phyloP scores from a whole-genome alignment of 2,329 filamentous ascomycete species.

The Fusarium oligoseptatum region DNA sequence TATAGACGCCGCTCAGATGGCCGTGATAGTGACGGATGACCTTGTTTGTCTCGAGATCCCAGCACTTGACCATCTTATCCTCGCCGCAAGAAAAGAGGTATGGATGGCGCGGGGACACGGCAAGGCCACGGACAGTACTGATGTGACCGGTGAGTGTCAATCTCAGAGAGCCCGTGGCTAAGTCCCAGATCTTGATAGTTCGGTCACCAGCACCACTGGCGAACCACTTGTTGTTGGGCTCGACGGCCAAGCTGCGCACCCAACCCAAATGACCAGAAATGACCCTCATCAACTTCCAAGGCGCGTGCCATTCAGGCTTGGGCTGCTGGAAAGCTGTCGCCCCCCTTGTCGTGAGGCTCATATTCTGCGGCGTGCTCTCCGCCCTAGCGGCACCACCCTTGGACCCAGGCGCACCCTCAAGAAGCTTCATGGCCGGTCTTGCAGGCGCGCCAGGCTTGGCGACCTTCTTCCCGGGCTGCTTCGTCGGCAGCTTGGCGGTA shows the following conservation, averaged over 20 bases:
- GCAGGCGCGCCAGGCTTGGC: slow-evolving; percentile 64
- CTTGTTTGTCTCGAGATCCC: slow-evolving; percentile 99
- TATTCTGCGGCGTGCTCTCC: slow-evolving; percentile 45
- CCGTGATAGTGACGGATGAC: slow-evolving; percentile 98
- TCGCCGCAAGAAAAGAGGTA: slow-evolving; percentile 98
- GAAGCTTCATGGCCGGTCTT: slow-evolving; percentile 53
- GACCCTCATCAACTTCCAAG: slow-evolving; percentile 98
- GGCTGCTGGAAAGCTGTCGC: slow-evolving; percentile 56
- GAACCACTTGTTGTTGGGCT: slow-evolving; percentile 98
- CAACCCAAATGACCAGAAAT: slow-evolving; percentile 97
- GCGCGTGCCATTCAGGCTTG: slow-evolving; percentile 95
- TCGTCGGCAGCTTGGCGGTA: slow-evolving; percentile 80
- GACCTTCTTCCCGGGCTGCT: slow-evolving; percentile 49
- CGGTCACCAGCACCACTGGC: slow-evolving; percentile 94
- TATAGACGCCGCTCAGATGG: slow-evolving; percentile 95
- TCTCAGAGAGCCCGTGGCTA: slow-evolving; percentile 86
- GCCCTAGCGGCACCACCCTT: slow-evolving; percentile 50
- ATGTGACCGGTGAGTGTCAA: slow-evolving; percentile 95
- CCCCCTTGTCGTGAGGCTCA: slow-evolving; percentile 51
- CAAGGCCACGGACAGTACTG: slow-evolving; percentile 90
- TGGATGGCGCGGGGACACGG: slow-evolving; percentile 91
- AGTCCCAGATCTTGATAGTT: slow-evolving; percentile 99
- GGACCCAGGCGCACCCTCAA: slow-evolving; percentile 53
- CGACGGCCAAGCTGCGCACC: slow-evolving; percentile 90
- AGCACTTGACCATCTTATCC: slow-evolving; percentile 99